phyloP scores from a whole-genome alignment of 495 filamentous ascomycete genomes.

The Ramalina intermedia region DNA sequence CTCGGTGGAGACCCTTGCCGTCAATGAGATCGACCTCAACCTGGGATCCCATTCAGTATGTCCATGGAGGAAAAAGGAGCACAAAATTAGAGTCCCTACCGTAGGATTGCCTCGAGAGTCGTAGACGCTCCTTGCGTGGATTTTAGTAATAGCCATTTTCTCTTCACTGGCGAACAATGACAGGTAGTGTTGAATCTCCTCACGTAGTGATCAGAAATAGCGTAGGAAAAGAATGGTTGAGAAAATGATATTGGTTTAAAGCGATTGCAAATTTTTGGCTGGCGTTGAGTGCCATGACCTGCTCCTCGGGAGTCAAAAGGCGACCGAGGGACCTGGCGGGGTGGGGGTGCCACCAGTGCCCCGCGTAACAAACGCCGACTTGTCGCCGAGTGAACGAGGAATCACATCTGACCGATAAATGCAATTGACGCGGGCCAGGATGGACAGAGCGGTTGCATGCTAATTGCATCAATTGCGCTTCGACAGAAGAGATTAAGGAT shows the following conservation, averaged over 20 bases:
- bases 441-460: no score
- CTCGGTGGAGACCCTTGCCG: conserved; percentile 90
- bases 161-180: neutral
- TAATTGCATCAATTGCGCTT: no score
- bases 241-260: no score
- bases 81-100: conserved; percentile 28
- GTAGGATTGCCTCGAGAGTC: conserved; percentile 98
- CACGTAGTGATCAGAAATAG: no score
- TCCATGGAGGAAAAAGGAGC: neutral
- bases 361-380: no score
- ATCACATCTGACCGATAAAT: no score
- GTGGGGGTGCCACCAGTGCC: neutral
- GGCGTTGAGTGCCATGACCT: no score
- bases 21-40: conserved; percentile 90
- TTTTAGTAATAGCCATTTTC: conserved; percentile 84
- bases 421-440: no score
- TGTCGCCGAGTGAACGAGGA: no score
- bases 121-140: conserved; percentile 97
- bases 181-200: neutral
- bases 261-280: no score
- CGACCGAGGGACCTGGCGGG: neutral
- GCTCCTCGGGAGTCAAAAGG: neutral
- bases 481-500: no score
- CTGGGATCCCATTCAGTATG: neutral
- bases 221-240: no score